Evolutionary conservation across 2,329 filamentous ascomycete genomes (phyloP).

Genomic region (Madurella mycetomatis): DNA sequence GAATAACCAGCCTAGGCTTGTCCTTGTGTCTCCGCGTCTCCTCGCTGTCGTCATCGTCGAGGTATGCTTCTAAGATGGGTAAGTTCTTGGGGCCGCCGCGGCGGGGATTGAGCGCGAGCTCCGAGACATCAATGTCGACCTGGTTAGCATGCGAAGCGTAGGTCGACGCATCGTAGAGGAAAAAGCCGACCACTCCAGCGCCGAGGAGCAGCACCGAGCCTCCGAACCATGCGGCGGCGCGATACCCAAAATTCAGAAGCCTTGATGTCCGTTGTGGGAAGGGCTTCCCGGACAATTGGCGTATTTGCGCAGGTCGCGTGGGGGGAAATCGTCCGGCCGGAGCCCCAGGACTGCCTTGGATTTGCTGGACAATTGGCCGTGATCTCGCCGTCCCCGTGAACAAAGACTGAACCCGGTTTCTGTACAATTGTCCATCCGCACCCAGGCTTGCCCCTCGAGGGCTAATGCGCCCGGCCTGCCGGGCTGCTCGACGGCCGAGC

Average conservation of each 20-base stretch:
- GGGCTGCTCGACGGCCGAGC: constrained; percentile 18
- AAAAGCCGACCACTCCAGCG: constrained; percentile 72
- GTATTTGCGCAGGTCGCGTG: constrained; percentile 25
- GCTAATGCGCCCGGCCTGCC: constrained; percentile 10
- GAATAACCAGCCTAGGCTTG: constrained; percentile 87
- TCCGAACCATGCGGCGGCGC: constrained; percentile 67
- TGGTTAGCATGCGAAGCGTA: constrained; percentile 68
- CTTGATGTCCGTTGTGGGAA: constrained; percentile 46
- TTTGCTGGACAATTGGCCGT: not conserved
- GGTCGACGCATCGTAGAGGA: constrained; percentile 88
- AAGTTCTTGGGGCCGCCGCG: constrained; percentile 91
- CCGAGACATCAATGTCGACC: constrained; percentile 76
- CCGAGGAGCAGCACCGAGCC: constrained; percentile 69
- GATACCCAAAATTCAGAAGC: constrained; percentile 58
- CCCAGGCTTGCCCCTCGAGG: not conserved
- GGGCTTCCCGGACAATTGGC: constrained; percentile 49
- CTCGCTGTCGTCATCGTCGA: constrained; percentile 82
- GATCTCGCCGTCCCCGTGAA: constrained; percentile 13
- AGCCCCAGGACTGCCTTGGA: not conserved
- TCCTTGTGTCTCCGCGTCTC: constrained; percentile 68
- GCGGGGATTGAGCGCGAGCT: constrained; percentile 73
- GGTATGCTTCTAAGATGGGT: constrained; percentile 79
- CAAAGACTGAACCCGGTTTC: constrained; percentile 14
- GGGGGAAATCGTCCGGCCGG: constrained; percentile 1
- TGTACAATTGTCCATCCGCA: constrained; percentile 1